Conservation (phyloP, 2,329 filamentous ascomycete species). For the Talaromyces sp. region DNA sequence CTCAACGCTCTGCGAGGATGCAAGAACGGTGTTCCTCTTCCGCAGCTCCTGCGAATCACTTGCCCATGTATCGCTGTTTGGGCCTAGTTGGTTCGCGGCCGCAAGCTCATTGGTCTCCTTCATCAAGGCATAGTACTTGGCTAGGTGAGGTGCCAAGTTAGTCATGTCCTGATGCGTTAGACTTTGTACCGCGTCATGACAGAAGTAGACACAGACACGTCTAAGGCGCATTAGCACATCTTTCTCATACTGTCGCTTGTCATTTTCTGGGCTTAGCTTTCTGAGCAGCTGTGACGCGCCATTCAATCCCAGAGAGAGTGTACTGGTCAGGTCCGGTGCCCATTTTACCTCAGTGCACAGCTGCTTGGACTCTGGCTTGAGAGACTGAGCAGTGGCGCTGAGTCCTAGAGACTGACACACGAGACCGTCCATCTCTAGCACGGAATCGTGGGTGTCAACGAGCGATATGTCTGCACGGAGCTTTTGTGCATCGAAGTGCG, state of each 20-base stretch:
- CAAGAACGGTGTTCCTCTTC: neutral
- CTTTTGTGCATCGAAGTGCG: neutral
- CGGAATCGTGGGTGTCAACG: neutral
- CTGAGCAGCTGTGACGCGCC: neutral
- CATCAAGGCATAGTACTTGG: slow-evolving; percentile 9
- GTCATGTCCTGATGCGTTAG: neutral
- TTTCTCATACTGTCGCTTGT: neutral
- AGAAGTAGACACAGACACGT: slow-evolving; percentile 1
- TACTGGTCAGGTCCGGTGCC: neutral
- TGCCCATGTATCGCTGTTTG: neutral
- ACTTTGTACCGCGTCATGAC: neutral
- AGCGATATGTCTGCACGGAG: neutral
- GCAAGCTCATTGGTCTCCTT: neutral
- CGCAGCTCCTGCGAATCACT: neutral
- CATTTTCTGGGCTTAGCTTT: neutral
- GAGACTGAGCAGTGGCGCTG: neutral
- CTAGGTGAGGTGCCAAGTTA: neutral
- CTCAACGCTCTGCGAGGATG: neutral
- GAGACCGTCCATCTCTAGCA: slow-evolving; percentile 4
- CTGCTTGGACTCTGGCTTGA: neutral
- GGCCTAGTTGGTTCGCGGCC: neutral
- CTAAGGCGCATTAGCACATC: neutral
- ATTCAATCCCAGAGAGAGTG: neutral
- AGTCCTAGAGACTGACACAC: slow-evolving; percentile 1
- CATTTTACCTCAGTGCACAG: neutral